A percentile compares a stretch with the other conserved stretches of the same genome.
These are phyloP conservation scores for Amphirosellinia nigrospora DNA, from an alignment of 495 filamentous ascomycete genomes.

Conservation along the genomic window DNA sequence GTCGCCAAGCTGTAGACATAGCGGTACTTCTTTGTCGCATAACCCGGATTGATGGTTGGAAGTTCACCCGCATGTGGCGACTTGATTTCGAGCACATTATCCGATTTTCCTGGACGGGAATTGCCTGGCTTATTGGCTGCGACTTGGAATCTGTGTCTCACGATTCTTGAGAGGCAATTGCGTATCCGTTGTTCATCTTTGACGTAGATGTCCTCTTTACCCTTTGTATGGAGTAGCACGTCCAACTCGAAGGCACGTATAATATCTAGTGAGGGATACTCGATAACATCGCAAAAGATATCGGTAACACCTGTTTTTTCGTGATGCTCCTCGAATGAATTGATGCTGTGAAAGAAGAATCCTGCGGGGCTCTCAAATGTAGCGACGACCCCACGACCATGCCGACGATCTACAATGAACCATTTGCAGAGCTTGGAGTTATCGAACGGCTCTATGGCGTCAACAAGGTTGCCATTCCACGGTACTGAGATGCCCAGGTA, in stretches of 20 bases:
- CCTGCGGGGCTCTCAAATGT: constrained; percentile 64
- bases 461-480: constrained; percentile 62
- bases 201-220: constrained; percentile 36
- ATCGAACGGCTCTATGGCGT: constrained; percentile 61
- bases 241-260: constrained; percentile 64
- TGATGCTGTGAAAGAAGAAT: constrained; percentile 80
- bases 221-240: constrained; percentile 55
- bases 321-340: constrained; percentile 68
- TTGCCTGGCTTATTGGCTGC: constrained; percentile 28
- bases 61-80: constrained; percentile 60
- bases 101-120: constrained; percentile 5
- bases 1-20: constrained; percentile 68
- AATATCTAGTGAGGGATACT: constrained; percentile 61
- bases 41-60: constrained; percentile 69
- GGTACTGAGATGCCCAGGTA: constrained; percentile 57
- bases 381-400: constrained; percentile 61
- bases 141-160: constrained; percentile 56
- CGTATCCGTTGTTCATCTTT: constrained; percentile 40
- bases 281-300: constrained; percentile 64
- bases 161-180: constrained; percentile 43
- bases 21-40: constrained; percentile 59
- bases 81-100: constrained; percentile 47
- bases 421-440: constrained; percentile 60
- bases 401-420: constrained; percentile 69
- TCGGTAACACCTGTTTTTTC: constrained; percentile 44